Base-by-base conservation (phyloP, 208 protist genomes). In the Angomonas deanei region DNA sequence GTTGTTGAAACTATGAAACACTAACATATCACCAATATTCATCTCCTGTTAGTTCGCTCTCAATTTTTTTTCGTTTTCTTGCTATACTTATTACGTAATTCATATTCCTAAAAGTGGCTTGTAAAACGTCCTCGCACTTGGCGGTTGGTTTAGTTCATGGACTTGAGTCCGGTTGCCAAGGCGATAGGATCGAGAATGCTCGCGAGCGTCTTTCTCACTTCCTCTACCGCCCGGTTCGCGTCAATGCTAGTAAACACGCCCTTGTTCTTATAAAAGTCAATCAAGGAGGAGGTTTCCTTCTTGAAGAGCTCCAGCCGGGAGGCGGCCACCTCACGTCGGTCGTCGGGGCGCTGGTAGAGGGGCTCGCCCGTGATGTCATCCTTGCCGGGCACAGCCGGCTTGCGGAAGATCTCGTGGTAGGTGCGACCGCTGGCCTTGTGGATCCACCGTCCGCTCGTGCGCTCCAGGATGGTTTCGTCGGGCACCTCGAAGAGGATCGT, bases 351-450 rank as follows among this genome's bases (percentile, higher is more conserved):
- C 76, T 97, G 90, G 32, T 89, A 85, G 0, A 98, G 89, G 3
- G 70, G 68, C 71, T 98, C 96, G 24, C 94, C 94, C 2, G 96
- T 98, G 8, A 98, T 66, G 64, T 98, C 97, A 62, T 98, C 96
- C 56, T 82, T 84, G 30, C 81, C 82, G 0, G 72, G 56, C 3
- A 82, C 76, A 69, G 93, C 91, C 17, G 97, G 96, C 17, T 95
- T 94, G 39, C 80, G 77, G 84, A 97, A 98, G 28, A 81, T 34
- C 53, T 90, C 76, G 77, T 98, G 92, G 68, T 98, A 98, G 13
- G 84, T 94, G 61, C 97, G 87, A 2, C 97, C 97, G 57, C 82
- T 94, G 13, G 70, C 54, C 63, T 84, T 82, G 83, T 98, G 97
- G 28, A 98, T 86, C 79, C 88, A 97, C 10, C 88, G 76, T 32